These are phyloP conservation scores for Vitis hybrid DNA, from an alignment of 177 flowering plant genomes.

Conservation along the genomic window DNA sequence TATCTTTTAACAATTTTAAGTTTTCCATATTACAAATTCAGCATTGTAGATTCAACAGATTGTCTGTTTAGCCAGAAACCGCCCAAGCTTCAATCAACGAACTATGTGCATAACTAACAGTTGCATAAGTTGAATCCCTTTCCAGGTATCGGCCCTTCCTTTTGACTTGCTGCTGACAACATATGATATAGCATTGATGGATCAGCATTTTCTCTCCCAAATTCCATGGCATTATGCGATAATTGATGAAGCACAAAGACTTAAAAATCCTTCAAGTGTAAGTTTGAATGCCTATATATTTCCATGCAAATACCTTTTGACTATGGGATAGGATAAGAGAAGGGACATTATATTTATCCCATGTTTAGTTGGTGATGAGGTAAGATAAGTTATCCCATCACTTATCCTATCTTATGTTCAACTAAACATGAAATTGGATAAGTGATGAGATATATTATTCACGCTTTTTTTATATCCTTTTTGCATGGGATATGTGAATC, in stretches of 20 bases:
- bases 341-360: not conserved
- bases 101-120: not conserved
- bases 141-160: conserved; percentile 55
- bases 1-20: not conserved
- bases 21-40: too few species aligned
- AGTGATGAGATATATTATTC: too few species aligned
- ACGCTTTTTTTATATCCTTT: too few species aligned
- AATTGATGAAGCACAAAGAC: conserved; percentile 95
- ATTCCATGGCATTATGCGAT: conserved; percentile 87
- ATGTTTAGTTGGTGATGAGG: too few species aligned
- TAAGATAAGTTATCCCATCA: too few species aligned
- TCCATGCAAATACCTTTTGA: too few species aligned
- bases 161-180: conserved; percentile 89
- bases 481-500: too few species aligned
- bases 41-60: too few species aligned
- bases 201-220: conserved; percentile 91
- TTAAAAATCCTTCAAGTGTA: conserved; percentile 96
- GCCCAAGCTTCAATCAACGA: not conserved
- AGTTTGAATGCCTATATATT: conserved; percentile 15
- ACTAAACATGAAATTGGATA: too few species aligned
- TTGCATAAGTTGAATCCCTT: conserved; percentile 11
- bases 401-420: too few species aligned
- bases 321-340: too few species aligned
- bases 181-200: conserved; percentile 83
- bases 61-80: too few species aligned